Evolutionary conservation across 139 green algal genomes (phyloP).

Genomic region (Eudorina sp.): DNA sequence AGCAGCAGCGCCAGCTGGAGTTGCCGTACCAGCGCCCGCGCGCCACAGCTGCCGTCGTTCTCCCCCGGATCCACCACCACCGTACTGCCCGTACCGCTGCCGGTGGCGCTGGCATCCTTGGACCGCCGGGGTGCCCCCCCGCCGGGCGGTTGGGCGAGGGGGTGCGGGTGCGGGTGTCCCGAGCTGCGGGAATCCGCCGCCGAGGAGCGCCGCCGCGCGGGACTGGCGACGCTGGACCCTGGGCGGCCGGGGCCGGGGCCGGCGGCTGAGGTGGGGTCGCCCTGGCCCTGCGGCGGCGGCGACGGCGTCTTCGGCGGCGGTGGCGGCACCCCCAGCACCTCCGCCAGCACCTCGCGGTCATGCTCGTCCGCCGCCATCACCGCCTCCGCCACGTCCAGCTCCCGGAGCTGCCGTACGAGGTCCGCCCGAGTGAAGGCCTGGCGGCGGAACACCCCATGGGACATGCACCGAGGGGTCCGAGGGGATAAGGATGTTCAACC

Average conservation of each 20-base stretch:
- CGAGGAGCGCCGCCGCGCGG: background rate
- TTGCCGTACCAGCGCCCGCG: constrained; percentile 25
- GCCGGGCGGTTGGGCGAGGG: background rate
- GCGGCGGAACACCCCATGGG: too few relatives aligned
- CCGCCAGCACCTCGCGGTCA: constrained; percentile 8
- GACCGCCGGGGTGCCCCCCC: background rate
- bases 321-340: constrained; percentile 12
- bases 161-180: background rate
- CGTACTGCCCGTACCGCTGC: constrained; percentile 3
- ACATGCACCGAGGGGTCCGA: too few relatives aligned
- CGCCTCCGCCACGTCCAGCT: constrained; percentile 20
- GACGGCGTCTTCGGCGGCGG: background rate
- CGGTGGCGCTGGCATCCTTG: background rate
- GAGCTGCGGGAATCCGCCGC: background rate
- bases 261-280: background rate
- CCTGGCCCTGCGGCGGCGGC: background rate
- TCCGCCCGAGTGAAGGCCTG: constrained; percentile 20
- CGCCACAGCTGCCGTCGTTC: background rate
- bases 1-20: constrained; percentile 45
- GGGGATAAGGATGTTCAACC: too few relatives aligned
- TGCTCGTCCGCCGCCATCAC: background rate
- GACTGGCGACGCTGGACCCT: background rate
- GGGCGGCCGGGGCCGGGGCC: background rate
- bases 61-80: background rate
- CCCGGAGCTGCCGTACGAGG: constrained; percentile 34